Evolutionary conservation across 2,329 filamentous ascomycete species (phyloP).

Genomic region (Capronia americana): DNA sequence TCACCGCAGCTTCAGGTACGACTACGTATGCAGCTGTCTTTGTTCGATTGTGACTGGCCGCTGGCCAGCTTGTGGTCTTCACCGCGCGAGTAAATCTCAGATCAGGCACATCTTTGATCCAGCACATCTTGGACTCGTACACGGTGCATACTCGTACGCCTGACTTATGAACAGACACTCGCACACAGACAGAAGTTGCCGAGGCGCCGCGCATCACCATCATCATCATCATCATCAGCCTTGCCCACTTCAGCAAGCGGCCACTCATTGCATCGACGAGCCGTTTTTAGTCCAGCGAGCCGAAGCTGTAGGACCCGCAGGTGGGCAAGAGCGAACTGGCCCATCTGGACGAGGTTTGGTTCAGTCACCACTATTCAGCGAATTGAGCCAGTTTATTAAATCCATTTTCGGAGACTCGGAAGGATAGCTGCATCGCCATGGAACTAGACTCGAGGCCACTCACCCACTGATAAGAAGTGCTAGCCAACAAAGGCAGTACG

Average conservation of each 20-base stretch:
- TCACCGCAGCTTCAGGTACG: constrained; percentile 5
- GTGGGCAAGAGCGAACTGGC: too few relatives aligned
- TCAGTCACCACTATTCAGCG: neutral
- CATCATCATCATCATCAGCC: constrained; percentile 7
- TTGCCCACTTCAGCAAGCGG: constrained; percentile 2
- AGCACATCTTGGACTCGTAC: neutral
- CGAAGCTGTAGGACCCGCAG: neutral
- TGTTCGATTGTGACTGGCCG: neutral
- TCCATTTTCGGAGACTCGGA: neutral
- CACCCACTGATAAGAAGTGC: too few relatives aligned
- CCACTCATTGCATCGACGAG: neutral
- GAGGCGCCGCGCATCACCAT: neutral
- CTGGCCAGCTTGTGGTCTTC: neutral
- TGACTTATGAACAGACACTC: neutral
- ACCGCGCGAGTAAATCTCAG: neutral
- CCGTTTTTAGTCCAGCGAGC: neutral
- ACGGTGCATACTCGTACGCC: neutral
- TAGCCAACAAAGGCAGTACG: too few relatives aligned
- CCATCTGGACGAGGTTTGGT: too few relatives aligned
- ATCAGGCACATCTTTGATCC: constrained; percentile 1
- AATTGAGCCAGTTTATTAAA: neutral
- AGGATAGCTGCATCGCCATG: neutral
- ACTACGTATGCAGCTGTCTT: neutral
- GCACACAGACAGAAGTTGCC: neutral
- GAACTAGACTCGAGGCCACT: too few relatives aligned